phyloP scores from a whole-genome alignment of 805 yeast species.

The Wickerhamomyces queroliae region DNA sequence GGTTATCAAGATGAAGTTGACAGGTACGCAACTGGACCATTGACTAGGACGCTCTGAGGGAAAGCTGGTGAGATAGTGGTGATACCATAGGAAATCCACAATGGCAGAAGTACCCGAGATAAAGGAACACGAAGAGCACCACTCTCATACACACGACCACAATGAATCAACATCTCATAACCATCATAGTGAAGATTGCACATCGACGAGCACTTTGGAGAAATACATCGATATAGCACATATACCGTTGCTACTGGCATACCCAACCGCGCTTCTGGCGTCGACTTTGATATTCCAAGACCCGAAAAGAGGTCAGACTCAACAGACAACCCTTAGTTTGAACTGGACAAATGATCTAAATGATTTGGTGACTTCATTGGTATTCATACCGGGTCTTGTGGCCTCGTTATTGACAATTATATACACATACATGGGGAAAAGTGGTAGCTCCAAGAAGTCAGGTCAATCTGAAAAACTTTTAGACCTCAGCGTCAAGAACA shows the following conservation, averaged over 20 bases:
- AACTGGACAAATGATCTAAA: neutral
- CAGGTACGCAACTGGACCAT: no score
- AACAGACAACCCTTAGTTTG: neutral
- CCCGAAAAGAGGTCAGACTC: neutral
- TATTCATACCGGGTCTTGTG: constrained; percentile 13
- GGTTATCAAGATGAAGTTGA: no score
- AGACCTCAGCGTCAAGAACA: neutral
- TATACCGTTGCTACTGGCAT: constrained; percentile 22
- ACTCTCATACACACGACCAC: neutral
- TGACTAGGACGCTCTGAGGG: no score
- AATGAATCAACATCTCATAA: neutral
- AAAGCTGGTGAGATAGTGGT: no score
- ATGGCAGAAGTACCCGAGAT: no score
- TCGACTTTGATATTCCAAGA: constrained; percentile 11
- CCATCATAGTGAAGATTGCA: neutral
- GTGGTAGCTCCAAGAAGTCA: constrained; percentile 1
- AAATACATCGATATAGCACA: constrained; percentile 13
- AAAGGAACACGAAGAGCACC: no score
- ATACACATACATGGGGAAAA: constrained; percentile 2
- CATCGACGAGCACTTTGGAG: neutral
- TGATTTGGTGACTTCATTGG: neutral
- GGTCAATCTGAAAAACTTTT: neutral
- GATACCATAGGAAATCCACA: no score
- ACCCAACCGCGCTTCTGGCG: constrained; percentile 19
- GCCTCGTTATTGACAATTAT: constrained; percentile 9